These are phyloP conservation scores for Geosmithia putterillii DNA, from an alignment of 2,329 filamentous ascomycete species.

Conservation along the genomic window DNA sequence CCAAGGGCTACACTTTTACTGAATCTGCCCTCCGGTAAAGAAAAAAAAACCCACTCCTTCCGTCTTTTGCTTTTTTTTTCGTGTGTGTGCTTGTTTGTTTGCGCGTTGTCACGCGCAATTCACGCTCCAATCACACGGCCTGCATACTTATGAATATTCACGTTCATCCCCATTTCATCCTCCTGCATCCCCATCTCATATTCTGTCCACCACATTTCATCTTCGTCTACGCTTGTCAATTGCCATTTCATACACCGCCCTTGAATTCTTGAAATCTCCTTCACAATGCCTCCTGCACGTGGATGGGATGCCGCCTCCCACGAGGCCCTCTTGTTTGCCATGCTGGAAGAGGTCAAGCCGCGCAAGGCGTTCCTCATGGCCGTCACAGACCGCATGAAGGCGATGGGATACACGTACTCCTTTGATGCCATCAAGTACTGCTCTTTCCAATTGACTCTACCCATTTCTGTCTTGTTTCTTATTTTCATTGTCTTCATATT, in stretches of 20 bases:
- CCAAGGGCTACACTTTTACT: conserved; percentile 25
- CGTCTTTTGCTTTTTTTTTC: background rate
- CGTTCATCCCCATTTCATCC: no score
- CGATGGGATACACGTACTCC: conserved; percentile 24
- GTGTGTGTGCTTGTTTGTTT: conserved; percentile 1
- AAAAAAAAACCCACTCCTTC: background rate
- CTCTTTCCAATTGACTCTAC: background rate
- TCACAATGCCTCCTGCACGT: conserved; percentile 1
- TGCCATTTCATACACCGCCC: conserved; percentile 1
- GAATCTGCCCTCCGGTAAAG: conserved; percentile 26
- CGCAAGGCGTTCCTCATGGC: conserved; percentile 16
- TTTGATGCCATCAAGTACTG: conserved; percentile 26
- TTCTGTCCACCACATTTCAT: background rate
- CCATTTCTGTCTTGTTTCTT: background rate
- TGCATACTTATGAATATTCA: background rate
- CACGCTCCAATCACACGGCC: no score
- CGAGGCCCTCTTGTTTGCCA: conserved; percentile 22
- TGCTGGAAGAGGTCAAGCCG: conserved; percentile 22
- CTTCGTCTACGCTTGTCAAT: conserved; percentile 1
- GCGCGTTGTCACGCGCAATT: background rate
- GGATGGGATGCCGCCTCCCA: conserved; percentile 22
- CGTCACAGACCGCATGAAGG: conserved; percentile 17
- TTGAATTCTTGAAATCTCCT: conserved; percentile 3
- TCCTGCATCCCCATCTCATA: background rate
- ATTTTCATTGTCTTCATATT: no score